These are phyloP conservation scores for Besnoitia besnoiti DNA, from an alignment of 169 alveolate species.

Conservation along the genomic window DNA sequence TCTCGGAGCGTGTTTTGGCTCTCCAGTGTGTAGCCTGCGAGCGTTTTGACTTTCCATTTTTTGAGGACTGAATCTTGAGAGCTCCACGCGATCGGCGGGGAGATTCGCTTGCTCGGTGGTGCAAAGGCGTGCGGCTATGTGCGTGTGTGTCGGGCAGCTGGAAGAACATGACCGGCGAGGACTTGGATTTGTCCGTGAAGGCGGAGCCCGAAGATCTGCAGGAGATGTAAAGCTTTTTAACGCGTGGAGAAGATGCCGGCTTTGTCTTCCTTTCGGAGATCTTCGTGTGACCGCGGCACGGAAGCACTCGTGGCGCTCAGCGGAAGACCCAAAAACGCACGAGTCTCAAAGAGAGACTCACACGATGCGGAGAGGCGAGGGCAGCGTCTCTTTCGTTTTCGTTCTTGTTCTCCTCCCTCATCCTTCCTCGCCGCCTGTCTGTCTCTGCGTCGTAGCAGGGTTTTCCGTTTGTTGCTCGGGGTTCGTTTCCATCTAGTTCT, in stretches of 20 bases:
- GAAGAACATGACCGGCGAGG: constrained; percentile 60
- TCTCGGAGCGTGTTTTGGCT: no score
- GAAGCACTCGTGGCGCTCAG: no score
- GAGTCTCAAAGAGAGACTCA: neutral
- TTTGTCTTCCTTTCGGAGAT: neutral
- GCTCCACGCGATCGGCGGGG: neutral
- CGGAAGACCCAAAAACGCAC: no score
- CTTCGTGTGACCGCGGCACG: neutral
- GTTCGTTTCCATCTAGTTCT: neutral
- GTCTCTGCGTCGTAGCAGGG: neutral
- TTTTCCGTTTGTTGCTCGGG: neutral
- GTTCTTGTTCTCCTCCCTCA: no score
- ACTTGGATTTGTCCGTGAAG: constrained; percentile 47
- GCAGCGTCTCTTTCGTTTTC: neutral
- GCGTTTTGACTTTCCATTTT: neutral
- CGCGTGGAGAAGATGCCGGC: neutral
- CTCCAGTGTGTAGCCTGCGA: no score
- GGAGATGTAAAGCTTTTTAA: constrained; percentile 20
- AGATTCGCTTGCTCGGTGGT: neutral
- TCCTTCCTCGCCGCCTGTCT: neutral
- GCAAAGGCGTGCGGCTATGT: neutral
- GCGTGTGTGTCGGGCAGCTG: constrained; percentile 37
- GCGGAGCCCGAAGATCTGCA: constrained; percentile 53
- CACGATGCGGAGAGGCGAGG: neutral
- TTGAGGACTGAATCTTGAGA: no score